Percentiles rank a stretch among this genome's conserved stretches.
Evolutionary conservation across 148 eudicot species (phyloP).

Genomic region (Nepenthes mirabilis): DNA sequence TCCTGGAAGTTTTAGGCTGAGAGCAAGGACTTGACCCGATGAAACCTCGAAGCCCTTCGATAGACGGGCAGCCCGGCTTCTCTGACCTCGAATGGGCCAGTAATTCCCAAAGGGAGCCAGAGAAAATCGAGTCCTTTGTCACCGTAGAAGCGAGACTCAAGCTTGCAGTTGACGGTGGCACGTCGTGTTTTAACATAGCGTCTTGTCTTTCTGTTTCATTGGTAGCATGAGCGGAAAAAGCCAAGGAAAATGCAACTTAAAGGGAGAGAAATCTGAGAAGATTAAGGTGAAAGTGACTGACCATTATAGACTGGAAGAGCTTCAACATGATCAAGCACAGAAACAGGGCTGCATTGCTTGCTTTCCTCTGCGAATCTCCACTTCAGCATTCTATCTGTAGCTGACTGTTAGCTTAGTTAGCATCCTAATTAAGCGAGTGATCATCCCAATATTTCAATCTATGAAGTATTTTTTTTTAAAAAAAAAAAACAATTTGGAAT

Average conservation of each 20-base stretch:
- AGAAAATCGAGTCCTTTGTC: conserved; percentile 16
- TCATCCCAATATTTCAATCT: background rate
- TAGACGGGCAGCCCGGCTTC: background rate
- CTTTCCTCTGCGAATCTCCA: conserved; percentile 32
- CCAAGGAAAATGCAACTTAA: background rate
- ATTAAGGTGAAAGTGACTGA: conserved; percentile 1
- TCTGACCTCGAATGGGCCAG: conserved; percentile 11
- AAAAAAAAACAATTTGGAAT: too few species aligned
- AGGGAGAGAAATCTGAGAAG: background rate
- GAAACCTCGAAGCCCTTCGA: background rate
- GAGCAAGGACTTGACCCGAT: conserved; percentile 5
- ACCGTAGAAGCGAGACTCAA: conserved; percentile 1
- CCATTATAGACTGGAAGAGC: conserved; percentile 22
- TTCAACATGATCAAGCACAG: conserved; percentile 50
- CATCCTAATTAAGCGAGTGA: background rate
- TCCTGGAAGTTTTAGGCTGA: conserved; percentile 22
- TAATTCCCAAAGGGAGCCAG: conserved; percentile 23
- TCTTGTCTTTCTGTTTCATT: background rate
- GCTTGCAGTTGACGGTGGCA: conserved; percentile 5
- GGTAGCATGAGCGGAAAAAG: background rate
- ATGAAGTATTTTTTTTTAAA: background rate
- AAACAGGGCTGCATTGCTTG: conserved; percentile 48
- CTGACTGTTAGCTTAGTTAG: conserved; percentile 29
- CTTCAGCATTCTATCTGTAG: conserved; percentile 15
- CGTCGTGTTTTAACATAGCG: conserved; percentile 9